A percentile compares a stretch with the other conserved stretches of the same genome.
Conservation (phyloP, 75 land plant species). For the Sequoia sempervirens region DNA sequence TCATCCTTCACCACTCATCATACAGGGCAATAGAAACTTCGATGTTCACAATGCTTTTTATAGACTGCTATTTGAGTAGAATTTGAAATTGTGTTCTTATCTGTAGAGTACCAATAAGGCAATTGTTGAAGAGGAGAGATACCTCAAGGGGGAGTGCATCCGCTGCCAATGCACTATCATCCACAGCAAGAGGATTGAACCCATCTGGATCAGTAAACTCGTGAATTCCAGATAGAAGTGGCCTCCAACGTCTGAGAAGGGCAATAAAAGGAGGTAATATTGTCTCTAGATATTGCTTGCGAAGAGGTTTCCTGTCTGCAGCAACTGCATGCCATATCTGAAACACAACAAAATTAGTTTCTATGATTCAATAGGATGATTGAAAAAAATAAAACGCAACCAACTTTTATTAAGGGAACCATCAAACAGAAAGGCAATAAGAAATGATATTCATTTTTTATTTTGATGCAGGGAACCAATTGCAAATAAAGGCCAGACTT, state of each 20-base stretch:
- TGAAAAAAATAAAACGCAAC: not conserved
- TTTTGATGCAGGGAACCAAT: not conserved
- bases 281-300: constrained; percentile 78
- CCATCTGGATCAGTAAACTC: constrained; percentile 94
- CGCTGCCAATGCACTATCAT: constrained; percentile 88
- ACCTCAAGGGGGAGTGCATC: constrained; percentile 94
- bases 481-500: not conserved
- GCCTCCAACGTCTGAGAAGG: constrained; percentile 89
- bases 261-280: constrained; percentile 95
- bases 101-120: not conserved
- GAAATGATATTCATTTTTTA: not conserved
- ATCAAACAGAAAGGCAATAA: not conserved
- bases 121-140: not conserved
- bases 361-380: not conserved
- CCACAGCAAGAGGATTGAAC: constrained; percentile 79
- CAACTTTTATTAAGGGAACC: not conserved
- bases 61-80: not conserved
- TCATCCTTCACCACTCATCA: not conserved
- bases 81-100: not conserved
- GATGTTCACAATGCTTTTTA: not conserved
- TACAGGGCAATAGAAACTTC: not conserved
- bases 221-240: constrained; percentile 89
- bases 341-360: not conserved
- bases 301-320: constrained; percentile 64
- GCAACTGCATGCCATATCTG: constrained; percentile 95